These are phyloP conservation scores for Elaeagnus macrophylla DNA, from an alignment of 306 rosid genomes.

Conservation along the genomic window DNA sequence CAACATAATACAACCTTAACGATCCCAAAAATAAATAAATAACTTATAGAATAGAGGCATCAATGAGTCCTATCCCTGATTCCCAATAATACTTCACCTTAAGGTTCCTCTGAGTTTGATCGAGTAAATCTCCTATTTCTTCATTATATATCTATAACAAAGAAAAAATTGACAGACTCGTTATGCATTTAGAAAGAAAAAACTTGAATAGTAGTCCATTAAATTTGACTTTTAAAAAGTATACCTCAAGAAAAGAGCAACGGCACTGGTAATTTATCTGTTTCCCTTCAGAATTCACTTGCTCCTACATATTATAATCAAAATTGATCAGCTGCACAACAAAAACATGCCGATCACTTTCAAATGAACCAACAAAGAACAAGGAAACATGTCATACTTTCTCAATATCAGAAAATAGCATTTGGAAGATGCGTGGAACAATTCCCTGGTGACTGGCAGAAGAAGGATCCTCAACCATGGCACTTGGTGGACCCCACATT, in stretches of 20 bases:
- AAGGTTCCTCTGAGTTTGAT: conserved; percentile 56
- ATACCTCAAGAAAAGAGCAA: conserved; percentile 90
- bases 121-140: conserved; percentile 48
- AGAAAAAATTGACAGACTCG: not conserved
- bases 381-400: conserved; percentile 38
- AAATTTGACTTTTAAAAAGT: not conserved
- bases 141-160: conserved; percentile 38
- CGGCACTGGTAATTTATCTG: conserved; percentile 82
- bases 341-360: not conserved
- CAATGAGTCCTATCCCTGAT: conserved; percentile 4
- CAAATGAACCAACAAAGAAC: not conserved
- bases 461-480: conserved; percentile 67
- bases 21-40: conserved; percentile 1
- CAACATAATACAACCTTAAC: not conserved
- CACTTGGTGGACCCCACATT: conserved; percentile 90
- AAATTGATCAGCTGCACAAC: conserved; percentile 10
- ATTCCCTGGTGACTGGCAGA: conserved; percentile 52
- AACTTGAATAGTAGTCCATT: not conserved
- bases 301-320: conserved; percentile 45
- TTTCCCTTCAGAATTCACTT: conserved; percentile 51
- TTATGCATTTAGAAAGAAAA: conserved; percentile 9
- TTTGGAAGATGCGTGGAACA: conserved; percentile 71
- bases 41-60: conserved; percentile 7
- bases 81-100: conserved; percentile 38
- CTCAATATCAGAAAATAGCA: conserved; percentile 72